A percentile compares a stretch with the other conserved stretches of the same genome.
Conservation (phyloP, 164 flowering plant genomes). For the Tetrastigma voinierianum region DNA sequence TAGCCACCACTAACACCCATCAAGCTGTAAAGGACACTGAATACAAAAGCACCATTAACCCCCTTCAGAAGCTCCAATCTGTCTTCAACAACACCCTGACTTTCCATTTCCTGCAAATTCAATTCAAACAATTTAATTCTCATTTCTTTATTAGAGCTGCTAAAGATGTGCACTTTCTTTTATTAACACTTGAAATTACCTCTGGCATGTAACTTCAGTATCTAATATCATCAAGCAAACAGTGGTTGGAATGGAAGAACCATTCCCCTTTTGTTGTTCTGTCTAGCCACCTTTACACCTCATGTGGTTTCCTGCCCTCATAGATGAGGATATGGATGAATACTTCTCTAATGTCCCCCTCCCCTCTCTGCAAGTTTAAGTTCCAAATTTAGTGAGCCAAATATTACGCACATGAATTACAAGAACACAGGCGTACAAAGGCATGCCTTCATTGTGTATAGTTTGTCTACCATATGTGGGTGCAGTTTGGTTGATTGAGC, state of each 20-base stretch:
- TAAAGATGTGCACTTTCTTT: background rate
- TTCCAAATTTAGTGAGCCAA: background rate
- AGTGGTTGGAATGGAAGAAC: constrained; percentile 54
- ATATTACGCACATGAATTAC: background rate
- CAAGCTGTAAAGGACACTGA: constrained; percentile 66
- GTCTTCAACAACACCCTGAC: constrained; percentile 49
- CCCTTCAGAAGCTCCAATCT: constrained; percentile 48
- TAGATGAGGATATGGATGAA: no score
- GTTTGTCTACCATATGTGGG: constrained; percentile 1
- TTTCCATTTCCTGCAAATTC: constrained; percentile 52
- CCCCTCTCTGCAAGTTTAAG: background rate
- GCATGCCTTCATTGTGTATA: background rate
- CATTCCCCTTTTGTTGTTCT: constrained; percentile 42
- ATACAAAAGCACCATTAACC: constrained; percentile 70
- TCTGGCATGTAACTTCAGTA: constrained; percentile 61
- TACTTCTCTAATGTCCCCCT: no score
- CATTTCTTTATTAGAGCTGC: background rate
- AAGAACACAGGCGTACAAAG: no score
- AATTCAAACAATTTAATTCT: background rate
- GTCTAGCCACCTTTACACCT: background rate
- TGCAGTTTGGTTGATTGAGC: background rate
- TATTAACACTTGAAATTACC: constrained; percentile 20
- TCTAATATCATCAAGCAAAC: constrained; percentile 40
- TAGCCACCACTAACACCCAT: constrained; percentile 82
- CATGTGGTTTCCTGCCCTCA: background rate